phyloP scores from a whole-genome alignment of 202 grass and related monocot genomes.

The Panicum virgatum region DNA sequence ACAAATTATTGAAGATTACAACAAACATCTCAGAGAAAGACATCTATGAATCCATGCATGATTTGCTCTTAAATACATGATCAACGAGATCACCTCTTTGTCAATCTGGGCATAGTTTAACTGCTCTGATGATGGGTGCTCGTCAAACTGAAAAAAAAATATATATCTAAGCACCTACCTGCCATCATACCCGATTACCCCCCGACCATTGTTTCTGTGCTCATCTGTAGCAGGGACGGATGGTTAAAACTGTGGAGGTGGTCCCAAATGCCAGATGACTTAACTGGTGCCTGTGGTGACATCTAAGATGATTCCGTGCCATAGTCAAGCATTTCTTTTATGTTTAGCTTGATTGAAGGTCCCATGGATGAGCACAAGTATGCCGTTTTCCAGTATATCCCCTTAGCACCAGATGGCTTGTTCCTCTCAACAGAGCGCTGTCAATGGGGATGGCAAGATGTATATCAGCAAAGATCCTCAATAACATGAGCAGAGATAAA shows the following conservation, averaged over 20 bases:
- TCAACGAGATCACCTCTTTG: slow-evolving; percentile 33
- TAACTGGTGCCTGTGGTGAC: slow-evolving; percentile 7
- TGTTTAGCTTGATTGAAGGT: slow-evolving; percentile 89
- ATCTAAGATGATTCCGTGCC: slow-evolving; percentile 53
- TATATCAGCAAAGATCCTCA: slow-evolving; percentile 17
- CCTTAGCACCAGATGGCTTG: slow-evolving; percentile 96
- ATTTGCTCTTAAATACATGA: slow-evolving; percentile 58
- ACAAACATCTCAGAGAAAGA: slow-evolving; percentile 32
- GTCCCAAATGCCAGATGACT: slow-evolving; percentile 33
- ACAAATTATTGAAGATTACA: slow-evolving; percentile 52
- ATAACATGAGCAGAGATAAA: neutral
- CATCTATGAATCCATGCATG: slow-evolving; percentile 43
- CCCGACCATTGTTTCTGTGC: slow-evolving; percentile 14
- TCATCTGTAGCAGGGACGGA: slow-evolving; percentile 32
- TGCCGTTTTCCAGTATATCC: slow-evolving; percentile 91
- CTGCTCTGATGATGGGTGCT: slow-evolving; percentile 40
- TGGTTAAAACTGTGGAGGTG: slow-evolving; percentile 31
- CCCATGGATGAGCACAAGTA: slow-evolving; percentile 96
- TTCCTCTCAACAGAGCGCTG: slow-evolving; percentile 92
- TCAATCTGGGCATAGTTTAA: slow-evolving; percentile 33
- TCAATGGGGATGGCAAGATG: slow-evolving; percentile 26
- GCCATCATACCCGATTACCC: slow-evolving; percentile 11
- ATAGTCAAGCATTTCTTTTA: slow-evolving; percentile 92
- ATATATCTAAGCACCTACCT: slow-evolving; percentile 50
- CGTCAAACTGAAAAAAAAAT: slow-evolving; percentile 43